Evolutionary conservation across 768 basidiomycete species (phyloP).

Genomic region (Tylopilus subfusipes): DNA sequence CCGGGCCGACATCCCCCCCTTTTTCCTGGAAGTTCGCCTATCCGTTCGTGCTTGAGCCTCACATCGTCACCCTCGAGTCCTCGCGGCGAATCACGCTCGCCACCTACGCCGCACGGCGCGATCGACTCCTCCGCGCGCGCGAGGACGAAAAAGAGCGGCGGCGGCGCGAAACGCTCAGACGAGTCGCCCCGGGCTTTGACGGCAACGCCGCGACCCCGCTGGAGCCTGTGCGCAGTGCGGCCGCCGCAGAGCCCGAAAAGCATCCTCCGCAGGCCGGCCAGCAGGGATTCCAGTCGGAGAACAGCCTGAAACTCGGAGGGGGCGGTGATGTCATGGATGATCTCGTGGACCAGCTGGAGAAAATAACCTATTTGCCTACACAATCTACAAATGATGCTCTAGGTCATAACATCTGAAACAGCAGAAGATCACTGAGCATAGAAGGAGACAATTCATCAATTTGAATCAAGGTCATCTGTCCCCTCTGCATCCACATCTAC

Average conservation of each 20-base stretch:
- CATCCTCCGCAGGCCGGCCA: not conserved
- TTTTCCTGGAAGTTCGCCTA: conserved; percentile 85
- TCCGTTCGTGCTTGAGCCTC: conserved; percentile 90
- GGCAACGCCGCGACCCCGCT: conserved; percentile 53
- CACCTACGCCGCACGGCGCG: conserved; percentile 61
- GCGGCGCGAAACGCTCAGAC: conserved; percentile 60
- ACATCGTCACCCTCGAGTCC: conserved; percentile 72
- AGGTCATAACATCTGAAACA: too few species aligned
- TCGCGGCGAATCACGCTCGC: conserved; percentile 66
- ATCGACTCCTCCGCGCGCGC: conserved; percentile 65
- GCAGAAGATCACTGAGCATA: too few species aligned
- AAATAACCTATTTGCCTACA: conserved; percentile 40
- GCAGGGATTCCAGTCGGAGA: not conserved
- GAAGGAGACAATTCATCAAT: not conserved
- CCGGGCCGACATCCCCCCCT: conserved; percentile 1
- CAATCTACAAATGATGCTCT: too few species aligned
- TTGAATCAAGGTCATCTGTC: not conserved
- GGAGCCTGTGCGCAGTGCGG: conserved; percentile 20
- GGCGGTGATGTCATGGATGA: conserved; percentile 71
- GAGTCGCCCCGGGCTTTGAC: conserved; percentile 84
- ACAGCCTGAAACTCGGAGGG: not conserved
- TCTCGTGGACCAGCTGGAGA: conserved; percentile 76
- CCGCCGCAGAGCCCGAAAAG: conserved; percentile 15
- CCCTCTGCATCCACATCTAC: not conserved
- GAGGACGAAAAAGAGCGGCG: conserved; percentile 74